Percentiles rank a stretch among this genome's conserved stretches.
phyloP scores from a whole-genome alignment of 1,139 yeast species.

The Yamadazyma spencermartinsiae region DNA sequence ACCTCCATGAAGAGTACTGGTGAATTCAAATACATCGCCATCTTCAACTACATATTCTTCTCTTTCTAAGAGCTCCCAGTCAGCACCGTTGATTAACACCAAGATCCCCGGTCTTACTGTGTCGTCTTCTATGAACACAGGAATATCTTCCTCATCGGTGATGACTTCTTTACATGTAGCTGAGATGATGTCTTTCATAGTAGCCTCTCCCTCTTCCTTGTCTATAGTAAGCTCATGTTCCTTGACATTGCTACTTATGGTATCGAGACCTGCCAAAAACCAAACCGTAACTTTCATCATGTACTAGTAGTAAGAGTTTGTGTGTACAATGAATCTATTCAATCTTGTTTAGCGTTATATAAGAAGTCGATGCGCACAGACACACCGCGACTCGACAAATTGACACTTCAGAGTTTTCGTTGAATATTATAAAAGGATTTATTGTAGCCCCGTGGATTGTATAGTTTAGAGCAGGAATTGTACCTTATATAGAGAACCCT shows the following conservation, averaged over 20 bases:
- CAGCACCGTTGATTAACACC: slow-evolving; percentile 89
- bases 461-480: too few species aligned
- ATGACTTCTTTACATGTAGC: slow-evolving; percentile 57
- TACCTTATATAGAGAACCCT: slow-evolving; percentile 4
- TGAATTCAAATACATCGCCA: slow-evolving; percentile 81
- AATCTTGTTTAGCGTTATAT: too few species aligned
- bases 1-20: slow-evolving; percentile 95
- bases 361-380: too few species aligned
- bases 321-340: too few species aligned
- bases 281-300: slow-evolving; percentile 43
- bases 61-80: slow-evolving; percentile 95
- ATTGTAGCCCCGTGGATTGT: too few species aligned
- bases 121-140: slow-evolving; percentile 80
- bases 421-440: too few species aligned
- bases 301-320: too few species aligned
- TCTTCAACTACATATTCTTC: slow-evolving; percentile 73
- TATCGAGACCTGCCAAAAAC: slow-evolving; percentile 70
- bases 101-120: slow-evolving; percentile 87
- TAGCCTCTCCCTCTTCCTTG: slow-evolving; percentile 44
- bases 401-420: too few species aligned
- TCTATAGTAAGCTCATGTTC: slow-evolving; percentile 46
- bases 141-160: slow-evolving; percentile 60
- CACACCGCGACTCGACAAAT: too few species aligned
- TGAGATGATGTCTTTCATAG: slow-evolving; percentile 57
- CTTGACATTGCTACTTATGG: slow-evolving; percentile 55